Evolutionary conservation across 2,329 filamentous ascomycete genomes (phyloP).

Genomic region (Aspergillus floridensis): DNA sequence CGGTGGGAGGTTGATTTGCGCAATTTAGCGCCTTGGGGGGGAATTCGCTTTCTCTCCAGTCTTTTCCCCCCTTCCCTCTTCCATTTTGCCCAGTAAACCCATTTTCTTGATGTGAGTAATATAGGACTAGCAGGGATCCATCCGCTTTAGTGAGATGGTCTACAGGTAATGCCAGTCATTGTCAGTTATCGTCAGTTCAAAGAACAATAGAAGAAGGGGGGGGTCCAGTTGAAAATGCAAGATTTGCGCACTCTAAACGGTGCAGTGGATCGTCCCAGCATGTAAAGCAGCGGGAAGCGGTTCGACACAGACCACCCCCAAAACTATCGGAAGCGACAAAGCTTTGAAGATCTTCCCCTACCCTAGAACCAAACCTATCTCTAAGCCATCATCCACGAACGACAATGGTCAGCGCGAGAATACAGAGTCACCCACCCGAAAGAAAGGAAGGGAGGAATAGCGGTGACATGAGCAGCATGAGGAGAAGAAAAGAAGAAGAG

Average conservation of each 20-base stretch:
- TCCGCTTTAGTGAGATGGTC: background rate
- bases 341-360: background rate
- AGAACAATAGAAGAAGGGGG: background rate
- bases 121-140: background rate
- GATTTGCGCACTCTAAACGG: constrained; percentile 21
- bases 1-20: background rate
- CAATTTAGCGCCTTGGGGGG: background rate
- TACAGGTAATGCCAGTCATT: background rate
- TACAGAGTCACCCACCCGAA: background rate
- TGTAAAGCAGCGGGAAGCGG: constrained; percentile 16
- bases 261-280: constrained; percentile 17
- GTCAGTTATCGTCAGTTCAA: background rate
- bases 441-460: constrained; percentile 6
- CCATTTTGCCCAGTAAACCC: too few species aligned
- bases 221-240: constrained; percentile 12
- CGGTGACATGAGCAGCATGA: constrained; percentile 11
- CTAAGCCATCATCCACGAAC: too few species aligned
- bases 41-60: too few species aligned
- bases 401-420: background rate
- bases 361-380: background rate
- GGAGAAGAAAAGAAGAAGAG: background rate
- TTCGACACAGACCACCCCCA: constrained; percentile 13
- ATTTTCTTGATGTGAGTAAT: background rate
- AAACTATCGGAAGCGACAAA: constrained; percentile 4
- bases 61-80: too few species aligned